A percentile compares a stretch with the other conserved stretches of the same genome.
Conservation (phyloP, 208 protist species). For the Acanthamoeba castellanii region DNA sequence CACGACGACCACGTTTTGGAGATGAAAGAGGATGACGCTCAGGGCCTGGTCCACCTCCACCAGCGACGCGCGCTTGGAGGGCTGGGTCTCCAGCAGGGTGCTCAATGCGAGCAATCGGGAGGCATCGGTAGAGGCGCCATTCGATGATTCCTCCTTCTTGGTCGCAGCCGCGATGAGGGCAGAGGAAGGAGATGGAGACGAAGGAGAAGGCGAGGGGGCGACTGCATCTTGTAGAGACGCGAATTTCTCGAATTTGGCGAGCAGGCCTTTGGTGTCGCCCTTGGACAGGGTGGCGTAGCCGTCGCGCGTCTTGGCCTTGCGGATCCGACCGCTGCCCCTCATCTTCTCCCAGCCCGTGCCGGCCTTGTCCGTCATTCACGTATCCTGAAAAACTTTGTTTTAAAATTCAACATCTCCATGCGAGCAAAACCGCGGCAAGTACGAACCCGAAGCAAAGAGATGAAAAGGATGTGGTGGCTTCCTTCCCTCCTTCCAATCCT, state of each 20-base stretch:
- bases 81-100: not conserved
- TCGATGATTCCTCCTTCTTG: not conserved
- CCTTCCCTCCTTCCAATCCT: too few species aligned
- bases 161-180: not conserved
- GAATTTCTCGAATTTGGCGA: conserved; percentile 14
- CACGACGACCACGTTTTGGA: not conserved
- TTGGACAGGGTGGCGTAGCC: conserved; percentile 35
- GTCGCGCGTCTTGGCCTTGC: conserved; percentile 6
- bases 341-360: not conserved
- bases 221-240: not conserved
- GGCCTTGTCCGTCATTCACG: too few species aligned
- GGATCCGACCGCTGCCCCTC: not conserved
- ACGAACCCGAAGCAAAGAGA: too few species aligned
- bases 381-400: too few species aligned
- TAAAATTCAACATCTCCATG: too few species aligned
- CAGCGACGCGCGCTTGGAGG: not conserved
- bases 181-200: not conserved
- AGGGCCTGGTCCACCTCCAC: conserved; percentile 63
- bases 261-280: conserved; percentile 31
- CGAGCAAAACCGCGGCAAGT: too few species aligned
- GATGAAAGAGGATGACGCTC: conserved; percentile 34
- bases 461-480: too few species aligned
- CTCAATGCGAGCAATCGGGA: not conserved
- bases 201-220: not conserved
- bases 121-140: too few species aligned